Evolutionary conservation across 139 green algal genomes (phyloP).

Genomic region (Closterium sp.): DNA sequence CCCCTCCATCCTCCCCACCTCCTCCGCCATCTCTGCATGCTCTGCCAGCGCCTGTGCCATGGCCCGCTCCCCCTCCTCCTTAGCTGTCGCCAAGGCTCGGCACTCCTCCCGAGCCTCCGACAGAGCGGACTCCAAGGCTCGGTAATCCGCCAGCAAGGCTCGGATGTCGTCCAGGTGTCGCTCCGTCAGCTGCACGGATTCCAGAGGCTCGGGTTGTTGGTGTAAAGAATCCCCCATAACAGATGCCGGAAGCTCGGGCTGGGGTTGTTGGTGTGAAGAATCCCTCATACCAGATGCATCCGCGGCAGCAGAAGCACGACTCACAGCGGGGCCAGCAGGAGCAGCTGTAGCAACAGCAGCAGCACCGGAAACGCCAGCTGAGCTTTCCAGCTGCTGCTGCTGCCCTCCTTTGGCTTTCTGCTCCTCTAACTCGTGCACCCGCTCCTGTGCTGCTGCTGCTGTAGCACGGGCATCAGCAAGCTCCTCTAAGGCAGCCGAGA

Average conservation of each 20-base stretch:
- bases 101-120: background rate
- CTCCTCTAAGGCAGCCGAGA: background rate
- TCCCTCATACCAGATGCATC: too few species aligned
- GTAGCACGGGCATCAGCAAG: background rate
- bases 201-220: background rate
- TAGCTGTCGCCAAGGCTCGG: background rate
- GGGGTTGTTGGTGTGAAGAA: too few species aligned
- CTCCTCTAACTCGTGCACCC: background rate
- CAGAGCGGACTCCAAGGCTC: background rate
- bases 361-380: too few species aligned
- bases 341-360: background rate
- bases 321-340: too few species aligned
- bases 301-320: too few species aligned
- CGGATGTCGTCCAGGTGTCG: background rate
- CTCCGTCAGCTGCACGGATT: background rate
- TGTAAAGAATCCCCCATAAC: too few species aligned
- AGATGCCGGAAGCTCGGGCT: too few species aligned
- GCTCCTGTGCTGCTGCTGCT: background rate
- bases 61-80: background rate
- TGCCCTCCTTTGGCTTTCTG: background rate
- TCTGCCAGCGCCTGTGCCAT: background rate
- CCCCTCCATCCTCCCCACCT: background rate
- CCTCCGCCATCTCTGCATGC: background rate
- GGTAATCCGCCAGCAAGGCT: background rate
- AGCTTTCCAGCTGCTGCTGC: too few species aligned